A percentile compares a stretch with the other conserved stretches of the same genome.
Conservation (phyloP, 2,329 filamentous ascomycete genomes). For the Alternaria arborescens region DNA sequence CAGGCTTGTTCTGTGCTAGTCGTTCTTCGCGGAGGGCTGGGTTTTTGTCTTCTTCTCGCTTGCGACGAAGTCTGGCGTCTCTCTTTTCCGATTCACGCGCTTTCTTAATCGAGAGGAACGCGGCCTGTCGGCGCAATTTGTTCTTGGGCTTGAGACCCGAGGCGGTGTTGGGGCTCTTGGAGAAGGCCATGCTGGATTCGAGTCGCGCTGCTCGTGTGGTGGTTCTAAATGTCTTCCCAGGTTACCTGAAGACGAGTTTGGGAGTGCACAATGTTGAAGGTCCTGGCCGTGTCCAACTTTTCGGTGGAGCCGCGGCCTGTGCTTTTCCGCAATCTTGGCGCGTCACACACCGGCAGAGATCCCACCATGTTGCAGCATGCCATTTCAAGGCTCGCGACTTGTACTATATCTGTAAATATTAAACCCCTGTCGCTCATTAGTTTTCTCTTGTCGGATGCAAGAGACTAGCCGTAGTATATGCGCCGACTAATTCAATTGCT, state of each 20-base stretch:
- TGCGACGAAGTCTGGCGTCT: conserved; percentile 78
- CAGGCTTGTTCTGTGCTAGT: conserved; percentile 78
- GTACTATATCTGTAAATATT: conserved; percentile 31
- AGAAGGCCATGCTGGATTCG: conserved; percentile 57
- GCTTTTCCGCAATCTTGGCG: conserved; percentile 19
- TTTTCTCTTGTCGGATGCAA: conserved; percentile 33
- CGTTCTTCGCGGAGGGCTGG: conserved; percentile 77
- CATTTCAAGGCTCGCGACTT: conserved; percentile 1
- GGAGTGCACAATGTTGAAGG: neutral
- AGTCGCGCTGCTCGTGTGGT: neutral
- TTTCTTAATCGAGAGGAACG: conserved; percentile 83
- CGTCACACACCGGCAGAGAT: conserved; percentile 7
- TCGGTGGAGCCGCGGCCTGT: conserved; percentile 22
- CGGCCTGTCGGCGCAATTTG: conserved; percentile 79
- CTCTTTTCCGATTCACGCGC: conserved; percentile 76
- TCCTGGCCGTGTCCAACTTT: conserved; percentile 19
- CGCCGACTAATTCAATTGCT: conserved; percentile 51
- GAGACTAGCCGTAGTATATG: conserved; percentile 41
- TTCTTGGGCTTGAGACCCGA: conserved; percentile 69
- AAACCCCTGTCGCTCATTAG: conserved; percentile 23
- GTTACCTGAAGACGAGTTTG: neutral
- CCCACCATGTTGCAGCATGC: conserved; percentile 17
- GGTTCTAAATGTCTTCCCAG: conserved; percentile 16
- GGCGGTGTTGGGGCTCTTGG: conserved; percentile 57
- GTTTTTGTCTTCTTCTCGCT: conserved; percentile 85